Evolutionary conservation across 306 rosid species (phyloP), one percentile per base, ranked within the genome.

Genomic region (Amphicarpaea edgeworthii): DNA sequence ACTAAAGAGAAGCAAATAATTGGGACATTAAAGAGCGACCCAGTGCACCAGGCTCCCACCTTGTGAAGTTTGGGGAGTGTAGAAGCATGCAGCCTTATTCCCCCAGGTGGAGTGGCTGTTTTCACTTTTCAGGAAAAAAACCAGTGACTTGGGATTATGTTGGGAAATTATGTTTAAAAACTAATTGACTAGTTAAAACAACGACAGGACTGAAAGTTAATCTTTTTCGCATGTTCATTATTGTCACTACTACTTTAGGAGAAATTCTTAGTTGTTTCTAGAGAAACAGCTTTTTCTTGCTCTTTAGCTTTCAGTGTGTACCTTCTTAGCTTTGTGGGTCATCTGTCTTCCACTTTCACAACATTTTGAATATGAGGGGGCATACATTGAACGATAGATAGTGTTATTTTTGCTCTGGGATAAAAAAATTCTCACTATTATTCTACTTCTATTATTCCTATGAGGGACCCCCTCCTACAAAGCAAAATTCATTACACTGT

Each of bases 141-240:
- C 46, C 45, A 16, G 68, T 16, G 66, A n/a, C 43, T 28, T 32
- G 9, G 40, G 8, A 16, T 34, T 32, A 7, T 32, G 7, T 74
- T 79, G 32, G 70, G 58, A 21, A 9, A 51, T 43, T 57, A 28
- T 60, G 64, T 55, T 61, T 51, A 20, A 74, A 40, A 51, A 51
- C 49, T 47, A 63, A 45, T 32, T 68, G 17, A 61, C 49, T 23
- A 41, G 28, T 45, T 77, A 58, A 53, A 71, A 37, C 24, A 2
- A 37, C 12, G 12, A 45, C 64, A 55, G 75, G 57, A 42, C 12
- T 73, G 53, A n/a, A 28, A 66, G 57, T 20, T 2, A 28, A 23
- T 62, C 14, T 62, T 71, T n/a, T 71, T 68, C 58, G 11, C 38
- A 23, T 55, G 65, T 81, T 75, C 41, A 64, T 77, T 19, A 23